Evolutionary conservation across 345 rosid genomes (phyloP).

Genomic region (Gossypium anomalum): DNA sequence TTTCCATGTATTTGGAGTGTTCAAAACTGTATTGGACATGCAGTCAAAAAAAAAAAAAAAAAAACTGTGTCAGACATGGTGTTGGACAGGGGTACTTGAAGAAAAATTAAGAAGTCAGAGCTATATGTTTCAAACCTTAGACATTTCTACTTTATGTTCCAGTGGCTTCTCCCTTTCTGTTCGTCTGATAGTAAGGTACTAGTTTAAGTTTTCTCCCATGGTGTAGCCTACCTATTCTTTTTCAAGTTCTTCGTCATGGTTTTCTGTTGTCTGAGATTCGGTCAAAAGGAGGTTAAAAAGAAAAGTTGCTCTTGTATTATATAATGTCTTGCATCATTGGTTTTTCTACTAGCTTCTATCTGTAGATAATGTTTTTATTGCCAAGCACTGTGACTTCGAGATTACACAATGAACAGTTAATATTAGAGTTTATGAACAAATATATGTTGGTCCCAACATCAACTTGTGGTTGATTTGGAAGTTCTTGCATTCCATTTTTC

Average conservation of each 20-base stretch:
- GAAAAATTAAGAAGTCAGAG: neutral
- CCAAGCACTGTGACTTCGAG: no score
- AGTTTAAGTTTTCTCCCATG: neutral
- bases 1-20: neutral
- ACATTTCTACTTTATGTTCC: neutral
- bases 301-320: neutral
- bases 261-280: neutral
- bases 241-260: neutral
- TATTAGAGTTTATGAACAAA: neutral
- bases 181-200: neutral
- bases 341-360: no score
- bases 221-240: neutral
- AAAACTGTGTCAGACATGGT: no score
- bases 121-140: neutral
- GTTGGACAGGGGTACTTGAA: neutral
- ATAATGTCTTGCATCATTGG: neutral
- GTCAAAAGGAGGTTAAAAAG: neutral
- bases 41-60: no score
- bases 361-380: no score
- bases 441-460: neutral
- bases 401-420: neutral
- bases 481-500: neutral
- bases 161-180: neutral
- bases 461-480: neutral
- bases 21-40: neutral